Conservation (phyloP, 2,329 filamentous ascomycete genomes). For the Botrytis aclada region DNA sequence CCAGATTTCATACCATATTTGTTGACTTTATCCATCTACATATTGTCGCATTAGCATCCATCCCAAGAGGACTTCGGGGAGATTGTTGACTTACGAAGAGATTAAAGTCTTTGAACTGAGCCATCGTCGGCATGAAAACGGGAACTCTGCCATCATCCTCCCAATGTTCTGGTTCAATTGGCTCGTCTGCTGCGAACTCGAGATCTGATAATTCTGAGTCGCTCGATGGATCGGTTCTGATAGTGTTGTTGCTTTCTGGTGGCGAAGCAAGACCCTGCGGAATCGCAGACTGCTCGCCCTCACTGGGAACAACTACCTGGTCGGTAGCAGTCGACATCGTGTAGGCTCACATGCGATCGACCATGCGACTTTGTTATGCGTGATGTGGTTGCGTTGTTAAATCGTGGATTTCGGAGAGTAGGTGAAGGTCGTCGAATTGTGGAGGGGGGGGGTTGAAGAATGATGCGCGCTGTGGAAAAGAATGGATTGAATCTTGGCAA, state of each 20-base stretch:
- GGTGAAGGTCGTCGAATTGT: slow-evolving; percentile 12
- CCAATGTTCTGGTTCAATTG: slow-evolving; percentile 83
- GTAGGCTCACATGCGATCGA: slow-evolving; percentile 32
- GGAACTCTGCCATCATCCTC: slow-evolving; percentile 72
- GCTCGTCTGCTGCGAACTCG: slow-evolving; percentile 54
- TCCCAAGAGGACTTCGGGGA: not conserved
- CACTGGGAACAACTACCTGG: slow-evolving; percentile 28
- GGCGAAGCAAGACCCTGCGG: slow-evolving; percentile 52
- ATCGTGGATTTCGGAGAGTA: not conserved
- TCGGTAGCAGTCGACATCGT: slow-evolving; percentile 33
- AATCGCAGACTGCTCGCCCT: slow-evolving; percentile 21
- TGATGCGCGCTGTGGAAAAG: slow-evolving; percentile 8
- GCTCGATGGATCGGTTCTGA: slow-evolving; percentile 54
- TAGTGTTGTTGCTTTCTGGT: slow-evolving; percentile 60
- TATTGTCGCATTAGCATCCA: slow-evolving; percentile 23
- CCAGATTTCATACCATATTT: slow-evolving; percentile 96
- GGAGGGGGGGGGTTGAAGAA: slow-evolving; percentile 16
- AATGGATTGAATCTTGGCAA: slow-evolving; percentile 6
- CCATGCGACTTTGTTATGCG: slow-evolving; percentile 1
- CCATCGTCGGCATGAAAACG: slow-evolving; percentile 93
- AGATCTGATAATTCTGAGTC: slow-evolving; percentile 66
- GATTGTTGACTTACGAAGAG: slow-evolving; percentile 66
- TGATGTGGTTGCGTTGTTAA: not conserved
- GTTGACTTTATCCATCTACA: slow-evolving; percentile 74
- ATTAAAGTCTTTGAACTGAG: slow-evolving; percentile 91